Evolutionary conservation across 345 rosid species (phyloP), one percentile per base, ranked within the genome.

Genomic region (Aurinia saxatilis): DNA sequence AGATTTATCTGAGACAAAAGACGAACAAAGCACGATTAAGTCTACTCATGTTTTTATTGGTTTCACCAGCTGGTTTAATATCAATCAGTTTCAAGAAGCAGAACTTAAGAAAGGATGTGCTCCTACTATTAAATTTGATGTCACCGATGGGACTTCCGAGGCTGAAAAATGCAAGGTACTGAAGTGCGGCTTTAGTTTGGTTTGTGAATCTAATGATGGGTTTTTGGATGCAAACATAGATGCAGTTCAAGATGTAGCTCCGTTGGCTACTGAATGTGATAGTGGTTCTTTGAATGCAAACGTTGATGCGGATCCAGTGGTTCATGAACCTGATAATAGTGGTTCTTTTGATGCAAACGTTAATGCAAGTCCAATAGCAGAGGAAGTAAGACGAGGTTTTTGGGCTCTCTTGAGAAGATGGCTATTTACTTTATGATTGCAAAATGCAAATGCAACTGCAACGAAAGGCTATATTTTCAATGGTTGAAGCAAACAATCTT

Each of bases 161-260:
- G n/a, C n/a, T n/a, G n/a, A n/a, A 10, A 65, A 44, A 48, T 8
- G 31, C 30, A 33, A 66, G 29, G 63, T 66, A 14, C 50, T 56
- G 7, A 66, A 66, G 13, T 66, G 71, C 57, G 71, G 71, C 31
- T 35, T 56, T 1, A 5, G 57, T 56, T 56, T 66, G 57, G 57
- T 56, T 14, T 47, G 57, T 47, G 70, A n/a, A n/a, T 40, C 39
- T 8, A 40, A 50, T 30, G 59, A 50, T 1, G 59, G 52, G 2
- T 59, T 31, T 18, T 45, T 31, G 53, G n/a, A 33, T 13, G 65
- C 41, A 45, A 31, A 29, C 10, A 34, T 0, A 23, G 52, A n/a
- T 48, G 52, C 11, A 49, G 0, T 2, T n/a, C 16, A n/a, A n/a
- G n/a, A n/a, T n/a, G n/a, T n/a, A n/a, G n/a, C n/a, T n/a, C n/a